A percentile compares a stretch with the other conserved stretches of the same genome.
Evolutionary conservation across 495 filamentous ascomycete genomes (phyloP).

Genomic region (Tuber indicum): DNA sequence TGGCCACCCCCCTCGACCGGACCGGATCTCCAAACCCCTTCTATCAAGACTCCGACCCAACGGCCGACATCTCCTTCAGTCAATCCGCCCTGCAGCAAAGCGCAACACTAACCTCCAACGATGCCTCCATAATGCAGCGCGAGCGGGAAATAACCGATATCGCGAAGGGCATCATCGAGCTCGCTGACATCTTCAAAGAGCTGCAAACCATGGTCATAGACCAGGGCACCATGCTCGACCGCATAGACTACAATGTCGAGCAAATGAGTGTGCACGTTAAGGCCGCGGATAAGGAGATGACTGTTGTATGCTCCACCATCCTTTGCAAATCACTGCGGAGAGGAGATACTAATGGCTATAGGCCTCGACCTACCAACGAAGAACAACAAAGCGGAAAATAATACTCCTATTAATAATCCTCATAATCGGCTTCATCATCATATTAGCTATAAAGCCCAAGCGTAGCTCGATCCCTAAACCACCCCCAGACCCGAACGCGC

Average conservation of each 20-base stretch:
- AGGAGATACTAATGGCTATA: slow-evolving; percentile 27
- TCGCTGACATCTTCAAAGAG: slow-evolving; percentile 93
- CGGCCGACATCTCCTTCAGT: slow-evolving; percentile 79
- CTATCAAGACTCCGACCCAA: slow-evolving; percentile 34
- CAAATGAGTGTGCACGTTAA: slow-evolving; percentile 84
- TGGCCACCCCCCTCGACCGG: slow-evolving; percentile 56
- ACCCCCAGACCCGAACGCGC: slow-evolving; percentile 20
- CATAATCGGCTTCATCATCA: slow-evolving; percentile 76
- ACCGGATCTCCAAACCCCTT: slow-evolving; percentile 45
- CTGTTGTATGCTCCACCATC: slow-evolving; percentile 53
- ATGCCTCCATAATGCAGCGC: slow-evolving; percentile 78
- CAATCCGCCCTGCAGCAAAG: slow-evolving; percentile 74
- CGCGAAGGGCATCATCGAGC: slow-evolving; percentile 92
- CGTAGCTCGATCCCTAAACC: slow-evolving; percentile 17
- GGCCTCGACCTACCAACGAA: slow-evolving; percentile 80
- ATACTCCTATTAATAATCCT: slow-evolving; percentile 79
- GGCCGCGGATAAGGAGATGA: slow-evolving; percentile 83
- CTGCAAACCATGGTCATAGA: slow-evolving; percentile 96
- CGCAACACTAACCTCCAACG: slow-evolving; percentile 65
- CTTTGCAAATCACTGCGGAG: background rate
- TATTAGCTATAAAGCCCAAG: slow-evolving; percentile 79
- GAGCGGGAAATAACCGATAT: slow-evolving; percentile 98
- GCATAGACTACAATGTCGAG: slow-evolving; percentile 98
- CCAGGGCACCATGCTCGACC: slow-evolving; percentile 93
- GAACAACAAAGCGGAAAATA: slow-evolving; percentile 81